phyloP scores from a whole-genome alignment of 2,329 filamentous ascomycete genomes.

The Trichoderma sp. region DNA sequence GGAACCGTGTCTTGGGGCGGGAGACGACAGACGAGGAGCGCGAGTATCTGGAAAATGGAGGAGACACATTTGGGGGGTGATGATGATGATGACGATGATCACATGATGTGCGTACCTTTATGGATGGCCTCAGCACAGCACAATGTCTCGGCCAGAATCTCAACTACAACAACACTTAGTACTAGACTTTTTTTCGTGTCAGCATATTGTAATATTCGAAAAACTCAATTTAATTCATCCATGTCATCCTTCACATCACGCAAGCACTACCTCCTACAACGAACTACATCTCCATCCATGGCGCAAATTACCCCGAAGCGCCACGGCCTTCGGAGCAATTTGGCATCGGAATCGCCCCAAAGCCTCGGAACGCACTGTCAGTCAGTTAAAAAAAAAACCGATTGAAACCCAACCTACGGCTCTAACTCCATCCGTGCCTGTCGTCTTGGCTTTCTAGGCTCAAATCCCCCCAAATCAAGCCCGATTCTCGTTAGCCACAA shows the following conservation, averaged over 20 bases:
- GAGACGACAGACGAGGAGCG: conserved; percentile 47
- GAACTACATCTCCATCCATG: background rate
- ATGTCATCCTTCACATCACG: background rate
- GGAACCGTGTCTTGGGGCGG: conserved; percentile 51
- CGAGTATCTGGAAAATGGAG: conserved; percentile 46
- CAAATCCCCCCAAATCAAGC: background rate
- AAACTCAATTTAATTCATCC: background rate
- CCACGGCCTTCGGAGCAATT: conserved; percentile 12
- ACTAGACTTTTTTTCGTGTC: background rate
- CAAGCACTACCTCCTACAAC: background rate
- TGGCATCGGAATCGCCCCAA: background rate
- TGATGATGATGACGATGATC: background rate
- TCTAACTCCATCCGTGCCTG: background rate
- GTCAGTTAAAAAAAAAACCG: too few species aligned
- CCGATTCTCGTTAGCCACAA: background rate
- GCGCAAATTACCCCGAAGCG: conserved; percentile 2
- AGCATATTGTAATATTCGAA: background rate
- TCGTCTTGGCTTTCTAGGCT: too few species aligned
- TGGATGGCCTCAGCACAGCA: too few species aligned
- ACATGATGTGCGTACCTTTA: background rate
- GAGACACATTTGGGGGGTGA: conserved; percentile 36
- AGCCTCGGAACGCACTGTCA: background rate
- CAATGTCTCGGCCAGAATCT: background rate
- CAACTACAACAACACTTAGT: background rate
- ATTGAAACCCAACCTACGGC: background rate